Percentiles rank a stretch among this genome's conserved stretches.
Conservation (phyloP, 2,329 filamentous ascomycete genomes). For the Microsporum audouinii region DNA sequence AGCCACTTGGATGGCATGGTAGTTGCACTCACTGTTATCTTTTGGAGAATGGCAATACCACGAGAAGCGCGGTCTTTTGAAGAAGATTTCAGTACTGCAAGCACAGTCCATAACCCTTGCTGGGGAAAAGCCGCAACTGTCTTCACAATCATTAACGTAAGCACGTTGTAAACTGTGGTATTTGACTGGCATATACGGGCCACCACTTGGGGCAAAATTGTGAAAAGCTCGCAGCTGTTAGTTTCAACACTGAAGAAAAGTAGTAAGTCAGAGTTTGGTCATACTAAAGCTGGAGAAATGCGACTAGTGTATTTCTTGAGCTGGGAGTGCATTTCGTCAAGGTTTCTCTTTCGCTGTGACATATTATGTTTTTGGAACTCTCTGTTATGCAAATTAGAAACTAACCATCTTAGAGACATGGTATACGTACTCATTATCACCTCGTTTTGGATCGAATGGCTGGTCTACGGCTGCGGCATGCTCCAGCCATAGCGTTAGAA, state of each 20-base stretch:
- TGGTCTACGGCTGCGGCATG: conserved; percentile 66
- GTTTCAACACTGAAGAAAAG: conserved; percentile 13
- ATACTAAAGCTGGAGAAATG: conserved; percentile 37
- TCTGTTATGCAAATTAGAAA: conserved; percentile 18
- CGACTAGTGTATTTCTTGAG: conserved; percentile 63
- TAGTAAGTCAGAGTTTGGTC: conserved; percentile 2
- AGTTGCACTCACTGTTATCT: conserved; percentile 26
- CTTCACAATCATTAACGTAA: conserved; percentile 71
- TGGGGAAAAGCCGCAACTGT: conserved; percentile 81
- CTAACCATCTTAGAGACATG: conserved; percentile 1
- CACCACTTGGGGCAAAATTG: conserved; percentile 78
- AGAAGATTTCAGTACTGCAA: conserved; percentile 74
- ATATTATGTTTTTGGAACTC: conserved; percentile 39
- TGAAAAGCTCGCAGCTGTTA: conserved; percentile 33
- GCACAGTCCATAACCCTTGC: conserved; percentile 81
- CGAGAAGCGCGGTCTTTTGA: conserved; percentile 55
- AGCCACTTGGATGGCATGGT: too few relatives aligned
- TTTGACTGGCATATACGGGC: conserved; percentile 90
- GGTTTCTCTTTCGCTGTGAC: conserved; percentile 48
- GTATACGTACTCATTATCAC: conserved; percentile 33
- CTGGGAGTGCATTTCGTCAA: conserved; percentile 60
- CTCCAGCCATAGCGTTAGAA: conserved; percentile 90
- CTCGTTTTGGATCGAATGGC: conserved; percentile 40
- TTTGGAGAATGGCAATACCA: conserved; percentile 36
- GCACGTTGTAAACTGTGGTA: conserved; percentile 58